Base-by-base conservation (phyloP, 805 yeast species). In the Candida khao-thaluensis region DNA sequence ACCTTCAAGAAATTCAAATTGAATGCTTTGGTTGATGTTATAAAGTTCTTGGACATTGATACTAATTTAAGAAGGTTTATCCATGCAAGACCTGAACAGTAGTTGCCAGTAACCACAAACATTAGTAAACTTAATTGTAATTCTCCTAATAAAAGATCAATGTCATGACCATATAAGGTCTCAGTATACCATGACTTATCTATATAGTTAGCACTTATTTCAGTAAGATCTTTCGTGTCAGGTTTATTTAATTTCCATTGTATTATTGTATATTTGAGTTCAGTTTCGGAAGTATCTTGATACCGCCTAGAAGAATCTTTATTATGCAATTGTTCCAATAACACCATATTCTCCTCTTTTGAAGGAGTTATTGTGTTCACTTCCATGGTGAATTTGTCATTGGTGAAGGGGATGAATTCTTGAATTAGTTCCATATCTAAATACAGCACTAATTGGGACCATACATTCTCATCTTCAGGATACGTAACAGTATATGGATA, bases 81-180 rank as follows among this genome's bases (percentile, higher is more conserved):
- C 90, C 90, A 84, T 48, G 82, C 89, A 15, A 74, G 60, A 14
- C 77, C 71, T 10, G 82, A 77, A 14, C 85, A 76, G 50, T 75
- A 74, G 54, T 82, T 85, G 11, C 82, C 85, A 45, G 82, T 63
- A 1, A 79, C 48, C 1, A 79, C 50, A 30, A 72, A 64, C 40
- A 73, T 61, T 1, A 80, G 36, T 43, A 69, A 83, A 2, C 74
- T 52, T 15, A 81, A 52, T 47, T 79, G 78, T 5, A 80, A 51
- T 49, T 84, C 88, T 2, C 78, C 77, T 4, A 79, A 43, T 3
- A 77, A 45, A 2, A 52, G 32, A 0, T 51, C 52, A 14, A 30
- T 48, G 37, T 54, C 67, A 16, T 47, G 49, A 17, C 62, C 63
- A 29, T 55, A 70, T 6, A 74, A 51, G 24, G 64, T 46, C 14